Conservation (phyloP, 768 basidiomycete species). For the Pleurotus tuber-regium region DNA sequence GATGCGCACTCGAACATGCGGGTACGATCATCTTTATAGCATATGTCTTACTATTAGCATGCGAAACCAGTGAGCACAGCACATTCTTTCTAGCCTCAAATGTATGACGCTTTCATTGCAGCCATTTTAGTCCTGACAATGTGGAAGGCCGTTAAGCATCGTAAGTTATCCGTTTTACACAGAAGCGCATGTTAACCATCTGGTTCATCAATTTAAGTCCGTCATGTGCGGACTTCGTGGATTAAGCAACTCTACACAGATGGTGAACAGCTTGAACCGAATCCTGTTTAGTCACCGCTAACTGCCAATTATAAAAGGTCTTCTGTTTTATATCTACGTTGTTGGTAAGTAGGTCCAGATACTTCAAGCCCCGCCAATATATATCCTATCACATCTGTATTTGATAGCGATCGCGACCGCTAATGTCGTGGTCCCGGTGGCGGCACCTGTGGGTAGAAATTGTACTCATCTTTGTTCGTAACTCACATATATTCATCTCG, state of each 20-base stretch:
- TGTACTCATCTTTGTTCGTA: not conserved
- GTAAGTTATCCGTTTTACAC: constrained; percentile 24
- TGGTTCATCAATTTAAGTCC: not conserved
- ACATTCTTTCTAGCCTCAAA: too few relatives aligned
- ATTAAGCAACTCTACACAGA: constrained; percentile 37
- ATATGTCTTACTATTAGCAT: constrained; percentile 35
- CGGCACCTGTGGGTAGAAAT: constrained; percentile 29
- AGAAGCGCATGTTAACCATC: not conserved
- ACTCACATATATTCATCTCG: not conserved
- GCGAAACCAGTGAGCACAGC: constrained; percentile 41
- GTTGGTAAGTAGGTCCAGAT: constrained; percentile 25
- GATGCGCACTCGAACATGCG: constrained; percentile 31
- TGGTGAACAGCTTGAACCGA: constrained; percentile 21
- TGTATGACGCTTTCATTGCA: constrained; percentile 18
- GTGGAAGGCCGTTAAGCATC: constrained; percentile 33
- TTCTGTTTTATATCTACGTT: constrained; percentile 39
- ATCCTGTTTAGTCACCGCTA: not conserved
- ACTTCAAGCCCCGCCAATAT: not conserved
- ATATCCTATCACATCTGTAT: constrained; percentile 16
- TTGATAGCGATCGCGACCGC: constrained; percentile 34
- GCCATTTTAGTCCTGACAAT: constrained; percentile 36
- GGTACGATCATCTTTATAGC: constrained; percentile 35
- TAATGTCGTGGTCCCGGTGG: constrained; percentile 37
- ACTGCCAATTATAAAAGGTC: constrained; percentile 21
- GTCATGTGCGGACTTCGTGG: constrained; percentile 31